These are phyloP conservation scores for Beauveria brongniartii DNA, from an alignment of 2,329 filamentous ascomycete species.

Conservation along the genomic window DNA sequence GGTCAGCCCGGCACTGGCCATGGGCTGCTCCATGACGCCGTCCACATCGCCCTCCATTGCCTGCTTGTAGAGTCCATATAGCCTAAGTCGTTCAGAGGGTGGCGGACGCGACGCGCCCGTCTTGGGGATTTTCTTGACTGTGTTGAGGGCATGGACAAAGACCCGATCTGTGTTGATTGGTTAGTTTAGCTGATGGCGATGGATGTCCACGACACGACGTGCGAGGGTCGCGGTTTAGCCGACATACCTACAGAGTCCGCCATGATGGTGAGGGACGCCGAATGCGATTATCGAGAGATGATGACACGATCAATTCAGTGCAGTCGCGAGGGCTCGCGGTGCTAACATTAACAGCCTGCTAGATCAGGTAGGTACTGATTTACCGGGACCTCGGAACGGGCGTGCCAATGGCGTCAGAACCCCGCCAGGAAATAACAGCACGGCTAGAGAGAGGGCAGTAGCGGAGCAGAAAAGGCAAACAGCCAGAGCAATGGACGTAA, in stretches of 20 bases:
- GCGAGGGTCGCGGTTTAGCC: neutral
- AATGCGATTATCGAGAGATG: neutral
- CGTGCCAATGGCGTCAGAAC: conserved; percentile 13
- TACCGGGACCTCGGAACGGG: conserved; percentile 12
- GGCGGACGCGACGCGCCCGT: conserved; percentile 87
- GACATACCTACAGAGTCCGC: conserved; percentile 30
- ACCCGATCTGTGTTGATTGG: conserved; percentile 66
- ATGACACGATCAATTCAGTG: conserved; percentile 2
- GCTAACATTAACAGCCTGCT: neutral
- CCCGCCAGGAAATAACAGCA: conserved; percentile 8
- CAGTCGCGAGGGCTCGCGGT: neutral
- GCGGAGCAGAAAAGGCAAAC: neutral
- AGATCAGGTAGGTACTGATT: neutral
- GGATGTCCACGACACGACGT: neutral
- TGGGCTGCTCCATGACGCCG: conserved; percentile 82
- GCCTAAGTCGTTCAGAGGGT: conserved; percentile 71
- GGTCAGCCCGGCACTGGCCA: conserved; percentile 36
- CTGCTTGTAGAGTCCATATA: conserved; percentile 98
- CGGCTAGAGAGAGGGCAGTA: neutral
- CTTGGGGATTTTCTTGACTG: conserved; percentile 93
- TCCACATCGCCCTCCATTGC: conserved; percentile 98
- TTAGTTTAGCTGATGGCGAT: neutral
- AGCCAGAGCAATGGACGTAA: neutral
- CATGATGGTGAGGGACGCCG: conserved; percentile 19
- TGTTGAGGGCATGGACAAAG: conserved; percentile 97